Conservation (phyloP, 1,284 basidiomycete species). For the Microbotryum violaceum region DNA sequence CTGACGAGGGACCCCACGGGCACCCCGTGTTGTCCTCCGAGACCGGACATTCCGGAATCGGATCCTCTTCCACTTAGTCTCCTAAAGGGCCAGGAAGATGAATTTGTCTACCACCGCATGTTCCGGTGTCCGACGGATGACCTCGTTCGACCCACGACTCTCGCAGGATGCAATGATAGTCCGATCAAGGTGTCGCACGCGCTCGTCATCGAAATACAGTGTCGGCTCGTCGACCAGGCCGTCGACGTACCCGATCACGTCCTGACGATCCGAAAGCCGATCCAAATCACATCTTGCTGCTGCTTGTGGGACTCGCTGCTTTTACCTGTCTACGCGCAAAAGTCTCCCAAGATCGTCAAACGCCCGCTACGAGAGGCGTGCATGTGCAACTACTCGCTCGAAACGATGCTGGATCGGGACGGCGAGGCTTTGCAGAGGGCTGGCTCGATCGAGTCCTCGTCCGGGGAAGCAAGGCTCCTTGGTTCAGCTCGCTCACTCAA, state of each 20-base stretch:
- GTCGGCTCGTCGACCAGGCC: conserved; percentile 1
- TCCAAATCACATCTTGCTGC: conserved; percentile 19
- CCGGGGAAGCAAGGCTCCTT: neutral
- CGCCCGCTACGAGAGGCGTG: conserved; percentile 1
- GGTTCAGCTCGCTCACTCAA: neutral
- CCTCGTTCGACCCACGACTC: conserved; percentile 21
- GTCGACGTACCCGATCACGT: conserved; percentile 5
- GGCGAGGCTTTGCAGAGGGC: conserved; percentile 14
- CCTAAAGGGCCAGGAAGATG: neutral
- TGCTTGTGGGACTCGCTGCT: conserved; percentile 15
- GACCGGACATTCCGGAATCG: neutral
- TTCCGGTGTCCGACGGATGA: conserved; percentile 25
- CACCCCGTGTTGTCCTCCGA: neutral
- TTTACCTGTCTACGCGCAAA: conserved; percentile 20
- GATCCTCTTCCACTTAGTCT: conserved; percentile 16
- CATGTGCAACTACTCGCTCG: conserved; percentile 15
- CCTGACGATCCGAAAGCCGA: conserved; percentile 17
- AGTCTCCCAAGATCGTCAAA: neutral
- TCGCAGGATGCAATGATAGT: conserved; percentile 7
- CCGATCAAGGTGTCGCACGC: conserved; percentile 19
- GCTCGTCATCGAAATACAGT: conserved; percentile 18
- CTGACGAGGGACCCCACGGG: neutral
- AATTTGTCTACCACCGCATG: conserved; percentile 4
- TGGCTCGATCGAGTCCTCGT: conserved; percentile 4
- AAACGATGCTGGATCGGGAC: conserved; percentile 17